phyloP scores from a whole-genome alignment of 176 grass and related monocot genomes.

The Oryza australiensis region DNA sequence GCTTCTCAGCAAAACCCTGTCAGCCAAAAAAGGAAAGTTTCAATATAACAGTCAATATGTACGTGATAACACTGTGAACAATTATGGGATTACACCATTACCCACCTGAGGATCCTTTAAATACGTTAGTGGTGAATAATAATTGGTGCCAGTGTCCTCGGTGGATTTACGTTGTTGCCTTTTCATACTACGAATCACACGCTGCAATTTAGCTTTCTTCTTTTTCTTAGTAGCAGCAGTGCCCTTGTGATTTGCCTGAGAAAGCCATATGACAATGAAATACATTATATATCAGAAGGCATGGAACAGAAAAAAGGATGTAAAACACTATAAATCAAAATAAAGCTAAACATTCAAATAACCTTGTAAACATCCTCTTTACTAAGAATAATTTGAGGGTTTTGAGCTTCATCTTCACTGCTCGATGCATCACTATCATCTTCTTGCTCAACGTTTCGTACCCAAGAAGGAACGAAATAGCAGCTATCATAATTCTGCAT shows the following conservation, averaged over 20 bases:
- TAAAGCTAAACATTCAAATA: neutral
- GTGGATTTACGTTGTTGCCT: slow-evolving; percentile 76
- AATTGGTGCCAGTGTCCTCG: slow-evolving; percentile 60
- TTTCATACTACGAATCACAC: slow-evolving; percentile 90
- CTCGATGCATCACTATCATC: slow-evolving; percentile 77
- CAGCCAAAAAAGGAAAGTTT: slow-evolving; percentile 8
- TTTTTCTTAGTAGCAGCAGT: slow-evolving; percentile 95
- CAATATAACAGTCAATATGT: slow-evolving; percentile 10
- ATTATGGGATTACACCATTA: neutral
- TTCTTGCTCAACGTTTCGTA: slow-evolving; percentile 76
- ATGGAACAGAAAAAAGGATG: slow-evolving; percentile 15
- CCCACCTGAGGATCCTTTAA: slow-evolving; percentile 91
- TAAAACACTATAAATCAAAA: slow-evolving; percentile 1
- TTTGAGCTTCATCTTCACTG: slow-evolving; percentile 75
- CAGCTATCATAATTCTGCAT: slow-evolving; percentile 79
- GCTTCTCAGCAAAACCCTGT: slow-evolving; percentile 89
- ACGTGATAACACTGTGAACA: slow-evolving; percentile 9
- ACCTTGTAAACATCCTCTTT: slow-evolving; percentile 99
- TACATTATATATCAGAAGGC: slow-evolving; percentile 7
- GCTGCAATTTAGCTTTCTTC: slow-evolving; percentile 96
- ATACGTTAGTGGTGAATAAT: slow-evolving; percentile 83
- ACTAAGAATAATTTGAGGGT: slow-evolving; percentile 68
- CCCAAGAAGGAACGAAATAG: slow-evolving; percentile 92
- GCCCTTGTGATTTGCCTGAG: slow-evolving; percentile 82
- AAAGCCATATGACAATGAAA: slow-evolving; percentile 33